Evolutionary conservation across 257 asterid species (phyloP).

Genomic region (Mentha longifolia): DNA sequence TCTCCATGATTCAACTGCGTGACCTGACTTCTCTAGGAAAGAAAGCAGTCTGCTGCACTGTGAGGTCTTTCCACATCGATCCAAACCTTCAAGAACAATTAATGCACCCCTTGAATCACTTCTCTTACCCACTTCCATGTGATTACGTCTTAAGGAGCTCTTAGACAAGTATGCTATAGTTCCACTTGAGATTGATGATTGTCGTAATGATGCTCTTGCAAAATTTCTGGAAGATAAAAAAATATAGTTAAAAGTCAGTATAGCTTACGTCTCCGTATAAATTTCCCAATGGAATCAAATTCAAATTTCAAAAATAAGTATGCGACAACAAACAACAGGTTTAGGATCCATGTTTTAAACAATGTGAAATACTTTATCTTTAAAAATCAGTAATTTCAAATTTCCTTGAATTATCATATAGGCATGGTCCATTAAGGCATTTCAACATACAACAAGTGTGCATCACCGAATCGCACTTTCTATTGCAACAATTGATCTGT

Average conservation of each 20-base stretch:
- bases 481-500: neutral
- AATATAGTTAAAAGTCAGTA: neutral
- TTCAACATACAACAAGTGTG: constrained; percentile 41
- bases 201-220: constrained; percentile 36
- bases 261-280: neutral
- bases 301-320: neutral
- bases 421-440: constrained; percentile 20
- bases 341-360: neutral
- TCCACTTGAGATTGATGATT: constrained; percentile 34
- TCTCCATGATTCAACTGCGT: constrained; percentile 84
- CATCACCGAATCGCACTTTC: neutral
- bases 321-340: neutral
- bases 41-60: constrained; percentile 69
- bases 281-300: constrained; percentile 16
- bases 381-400: neutral
- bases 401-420: neutral
- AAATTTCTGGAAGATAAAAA: constrained; percentile 42
- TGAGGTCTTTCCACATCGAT: constrained; percentile 89
- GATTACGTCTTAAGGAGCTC: constrained; percentile 54
- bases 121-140: constrained; percentile 62
- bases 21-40: constrained; percentile 65
- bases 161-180: constrained; percentile 45
- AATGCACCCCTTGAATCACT: constrained; percentile 78
- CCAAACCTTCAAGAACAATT: constrained; percentile 91
- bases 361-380: constrained; percentile 11